Evolutionary conservation across 75 land plant genomes (phyloP).

Genomic region (Pinus taeda): DNA sequence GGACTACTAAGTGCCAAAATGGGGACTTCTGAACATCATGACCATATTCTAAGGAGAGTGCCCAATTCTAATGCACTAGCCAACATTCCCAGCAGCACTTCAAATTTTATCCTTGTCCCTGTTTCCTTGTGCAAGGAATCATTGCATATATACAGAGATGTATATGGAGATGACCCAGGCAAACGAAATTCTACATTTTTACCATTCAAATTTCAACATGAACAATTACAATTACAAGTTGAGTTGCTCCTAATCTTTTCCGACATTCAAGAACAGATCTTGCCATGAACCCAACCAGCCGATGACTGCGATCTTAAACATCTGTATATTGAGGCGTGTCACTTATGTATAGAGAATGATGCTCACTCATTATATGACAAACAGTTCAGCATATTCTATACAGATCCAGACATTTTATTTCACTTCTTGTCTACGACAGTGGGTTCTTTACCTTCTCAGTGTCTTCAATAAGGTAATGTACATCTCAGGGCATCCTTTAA

Average conservation of each 20-base stretch:
- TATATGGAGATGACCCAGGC: too few species aligned
- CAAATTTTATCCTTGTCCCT: too few species aligned
- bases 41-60: too few species aligned
- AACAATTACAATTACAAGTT: conserved; percentile 4
- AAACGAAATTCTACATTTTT: neutral
- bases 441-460: conserved; percentile 5
- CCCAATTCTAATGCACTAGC: too few species aligned
- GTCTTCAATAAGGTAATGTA: conserved; percentile 2
- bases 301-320: neutral
- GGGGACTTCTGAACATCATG: too few species aligned
- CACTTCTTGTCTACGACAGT: neutral
- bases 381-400: neutral
- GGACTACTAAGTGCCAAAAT: too few species aligned
- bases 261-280: neutral
- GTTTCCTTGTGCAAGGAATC: too few species aligned
- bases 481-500: neutral
- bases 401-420: neutral
- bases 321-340: conserved; percentile 1
- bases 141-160: too few species aligned
- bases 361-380: neutral
- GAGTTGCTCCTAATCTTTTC: neutral
- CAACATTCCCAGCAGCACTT: too few species aligned
- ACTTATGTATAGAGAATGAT: neutral
- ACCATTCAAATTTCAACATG: neutral
- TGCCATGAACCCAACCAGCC: neutral